A percentile compares a stretch with the other conserved stretches of the same genome.
These are phyloP conservation scores for Saitozyma sp. DNA, from an alignment of 768 basidiomycete genomes.

Conservation along the genomic window DNA sequence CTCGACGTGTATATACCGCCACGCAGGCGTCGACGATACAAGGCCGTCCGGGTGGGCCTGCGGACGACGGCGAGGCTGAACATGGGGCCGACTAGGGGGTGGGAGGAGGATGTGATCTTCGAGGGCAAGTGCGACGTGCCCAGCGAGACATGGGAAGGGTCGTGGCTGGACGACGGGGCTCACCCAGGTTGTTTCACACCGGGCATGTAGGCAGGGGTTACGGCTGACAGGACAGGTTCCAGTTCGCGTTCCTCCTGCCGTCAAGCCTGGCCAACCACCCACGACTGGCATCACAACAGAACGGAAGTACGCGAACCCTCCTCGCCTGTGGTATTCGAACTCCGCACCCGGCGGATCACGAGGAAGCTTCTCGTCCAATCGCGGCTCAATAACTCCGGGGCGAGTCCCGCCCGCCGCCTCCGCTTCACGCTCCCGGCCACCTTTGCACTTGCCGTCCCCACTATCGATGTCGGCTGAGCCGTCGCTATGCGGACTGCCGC, in stretches of 20 bases:
- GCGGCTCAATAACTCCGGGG: not conserved
- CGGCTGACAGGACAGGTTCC: constrained; percentile 20
- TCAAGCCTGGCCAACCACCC: constrained; percentile 26
- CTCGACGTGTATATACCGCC: constrained; percentile 10
- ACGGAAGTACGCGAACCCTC: constrained; percentile 11
- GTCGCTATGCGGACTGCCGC: constrained; percentile 8
- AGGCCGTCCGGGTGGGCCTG: constrained; percentile 11
- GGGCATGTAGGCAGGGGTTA: not conserved
- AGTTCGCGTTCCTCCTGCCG: constrained; percentile 39
- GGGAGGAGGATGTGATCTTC: constrained; percentile 31
- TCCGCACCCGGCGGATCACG: constrained; percentile 6
- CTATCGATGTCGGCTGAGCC: not conserved
- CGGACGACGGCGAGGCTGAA: constrained; percentile 11
- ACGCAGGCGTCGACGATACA: constrained; percentile 4
- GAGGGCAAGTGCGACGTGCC: constrained; percentile 31
- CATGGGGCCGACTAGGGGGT: constrained; percentile 14
- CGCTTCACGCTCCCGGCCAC: constrained; percentile 11
- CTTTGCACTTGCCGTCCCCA: not conserved
- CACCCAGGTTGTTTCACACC: constrained; percentile 14
- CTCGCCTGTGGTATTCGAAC: not conserved
- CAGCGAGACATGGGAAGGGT: constrained; percentile 15
- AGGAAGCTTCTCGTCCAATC: not conserved
- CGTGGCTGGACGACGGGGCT: constrained; percentile 35
- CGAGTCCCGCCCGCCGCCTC: not conserved
- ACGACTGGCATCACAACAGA: constrained; percentile 33